Percentiles rank a stretch among this genome's conserved stretches.
Conservation (phyloP, 2,329 filamentous ascomycete genomes). For the Colletotrichum musicola region DNA sequence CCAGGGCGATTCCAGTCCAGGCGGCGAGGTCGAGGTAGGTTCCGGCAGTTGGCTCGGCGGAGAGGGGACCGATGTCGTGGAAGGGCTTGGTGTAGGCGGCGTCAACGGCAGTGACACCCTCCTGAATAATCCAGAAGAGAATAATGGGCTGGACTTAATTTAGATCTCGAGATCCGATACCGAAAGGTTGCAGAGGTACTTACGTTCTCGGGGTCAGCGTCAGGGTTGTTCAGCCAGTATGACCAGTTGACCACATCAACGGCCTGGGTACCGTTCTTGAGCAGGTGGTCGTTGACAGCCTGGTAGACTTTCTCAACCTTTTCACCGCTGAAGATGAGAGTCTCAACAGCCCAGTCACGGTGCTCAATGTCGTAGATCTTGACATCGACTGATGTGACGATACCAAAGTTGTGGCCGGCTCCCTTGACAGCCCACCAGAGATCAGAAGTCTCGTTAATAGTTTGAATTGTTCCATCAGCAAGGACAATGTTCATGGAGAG, state of each 20-base stretch:
- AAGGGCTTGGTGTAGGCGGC: conserved; percentile 57
- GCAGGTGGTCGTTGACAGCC: conserved; percentile 58
- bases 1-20: conserved; percentile 56
- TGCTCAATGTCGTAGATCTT: conserved; percentile 62
- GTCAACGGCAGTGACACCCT: conserved; percentile 57
- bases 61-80: conserved; percentile 54
- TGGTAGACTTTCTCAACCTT: conserved; percentile 63
- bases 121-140: conserved; percentile 56
- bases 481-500: conserved; percentile 64
- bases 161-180: not conserved
- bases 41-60: conserved; percentile 48
- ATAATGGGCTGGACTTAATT: conserved; percentile 51
- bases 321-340: conserved; percentile 59
- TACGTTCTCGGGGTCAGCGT: conserved; percentile 55
- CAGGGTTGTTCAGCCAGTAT: conserved; percentile 58
- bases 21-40: conserved; percentile 59
- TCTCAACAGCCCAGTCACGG: conserved; percentile 57
- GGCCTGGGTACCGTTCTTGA: conserved; percentile 57
- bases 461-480: conserved; percentile 58
- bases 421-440: conserved; percentile 71
- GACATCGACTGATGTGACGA: conserved; percentile 63
- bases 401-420: conserved; percentile 71
- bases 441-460: conserved; percentile 57
- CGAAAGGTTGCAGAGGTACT: conserved; percentile 31
- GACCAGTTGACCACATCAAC: conserved; percentile 63